These are phyloP conservation scores for Didymella pomorum DNA, from an alignment of 2,329 filamentous ascomycete species.

Conservation along the genomic window DNA sequence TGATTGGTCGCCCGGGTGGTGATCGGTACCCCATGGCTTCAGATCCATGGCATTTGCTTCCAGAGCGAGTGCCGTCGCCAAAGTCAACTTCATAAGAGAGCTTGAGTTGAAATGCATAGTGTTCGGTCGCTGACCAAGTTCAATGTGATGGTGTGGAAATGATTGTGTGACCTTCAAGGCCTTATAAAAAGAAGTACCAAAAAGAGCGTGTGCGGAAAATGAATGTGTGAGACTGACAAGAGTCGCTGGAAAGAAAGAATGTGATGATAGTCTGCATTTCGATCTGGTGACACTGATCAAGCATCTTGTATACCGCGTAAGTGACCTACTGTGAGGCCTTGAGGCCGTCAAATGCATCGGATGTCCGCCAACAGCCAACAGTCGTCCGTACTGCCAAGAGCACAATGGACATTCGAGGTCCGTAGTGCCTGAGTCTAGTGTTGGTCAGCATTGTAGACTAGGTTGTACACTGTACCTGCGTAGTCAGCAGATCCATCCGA, in stretches of 20 bases:
- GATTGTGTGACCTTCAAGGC: constrained; percentile 4
- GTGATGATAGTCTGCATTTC: neutral
- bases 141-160: neutral
- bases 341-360: constrained; percentile 1
- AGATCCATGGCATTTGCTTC: constrained; percentile 25
- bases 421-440: constrained; percentile 10
- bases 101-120: constrained; percentile 29
- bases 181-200: neutral
- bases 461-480: neutral
- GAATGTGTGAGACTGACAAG: constrained; percentile 2
- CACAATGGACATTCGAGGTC: constrained; percentile 2
- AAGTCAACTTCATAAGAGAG: constrained; percentile 22
- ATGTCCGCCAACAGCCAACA: constrained; percentile 12
- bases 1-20: constrained; percentile 3
- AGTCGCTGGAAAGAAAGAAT: constrained; percentile 4
- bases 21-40: constrained; percentile 17
- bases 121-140: neutral
- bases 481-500: neutral
- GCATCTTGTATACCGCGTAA: constrained; percentile 10
- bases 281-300: neutral
- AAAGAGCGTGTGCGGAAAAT: neutral
- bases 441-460: neutral
- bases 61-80: constrained; percentile 22
- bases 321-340: constrained; percentile 13
- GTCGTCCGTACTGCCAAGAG: constrained; percentile 10